Conservation (phyloP, 495 filamentous ascomycete species). For the Corynascus novoguineensis region DNA sequence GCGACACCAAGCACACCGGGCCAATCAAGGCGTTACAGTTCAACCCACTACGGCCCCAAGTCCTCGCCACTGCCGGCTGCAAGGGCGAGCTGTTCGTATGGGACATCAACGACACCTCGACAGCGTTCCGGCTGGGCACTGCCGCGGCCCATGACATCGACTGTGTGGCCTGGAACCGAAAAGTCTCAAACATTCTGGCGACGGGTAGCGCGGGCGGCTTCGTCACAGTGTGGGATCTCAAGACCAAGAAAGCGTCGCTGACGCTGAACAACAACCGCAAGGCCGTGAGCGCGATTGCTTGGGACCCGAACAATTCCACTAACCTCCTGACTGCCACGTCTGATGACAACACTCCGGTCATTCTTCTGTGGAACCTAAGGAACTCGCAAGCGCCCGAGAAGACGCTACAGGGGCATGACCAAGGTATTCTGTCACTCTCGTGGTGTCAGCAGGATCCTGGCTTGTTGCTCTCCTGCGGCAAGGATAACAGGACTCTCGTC, state of each 20-base stretch:
- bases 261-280: slow-evolving; percentile 94
- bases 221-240: slow-evolving; percentile 97
- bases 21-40: slow-evolving; percentile 95
- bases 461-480: slow-evolving; percentile 87
- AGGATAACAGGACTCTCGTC: slow-evolving; percentile 90
- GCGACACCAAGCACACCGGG: slow-evolving; percentile 87
- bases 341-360: slow-evolving; percentile 80
- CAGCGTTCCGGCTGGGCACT: slow-evolving; percentile 82
- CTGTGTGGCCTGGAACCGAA: slow-evolving; percentile 96
- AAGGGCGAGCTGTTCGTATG: slow-evolving; percentile 97
- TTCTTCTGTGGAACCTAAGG: slow-evolving; percentile 88
- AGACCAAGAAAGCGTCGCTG: slow-evolving; percentile 91
- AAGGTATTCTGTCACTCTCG: slow-evolving; percentile 87
- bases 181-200: slow-evolving; percentile 91
- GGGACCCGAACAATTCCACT: slow-evolving; percentile 92
- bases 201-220: slow-evolving; percentile 93
- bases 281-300: slow-evolving; percentile 89
- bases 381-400: slow-evolving; percentile 95
- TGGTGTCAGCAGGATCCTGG: slow-evolving; percentile 94
- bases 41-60: slow-evolving; percentile 87
- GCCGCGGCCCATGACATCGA: slow-evolving; percentile 93
- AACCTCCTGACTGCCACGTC: slow-evolving; percentile 91
- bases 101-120: slow-evolving; percentile 82
- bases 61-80: slow-evolving; percentile 85
- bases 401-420: slow-evolving; percentile 80